A percentile compares a stretch with the other conserved stretches of the same genome.
Evolutionary conservation across 1,139 yeast genomes (phyloP).

Genomic region (Meyerozyma athensensis): DNA sequence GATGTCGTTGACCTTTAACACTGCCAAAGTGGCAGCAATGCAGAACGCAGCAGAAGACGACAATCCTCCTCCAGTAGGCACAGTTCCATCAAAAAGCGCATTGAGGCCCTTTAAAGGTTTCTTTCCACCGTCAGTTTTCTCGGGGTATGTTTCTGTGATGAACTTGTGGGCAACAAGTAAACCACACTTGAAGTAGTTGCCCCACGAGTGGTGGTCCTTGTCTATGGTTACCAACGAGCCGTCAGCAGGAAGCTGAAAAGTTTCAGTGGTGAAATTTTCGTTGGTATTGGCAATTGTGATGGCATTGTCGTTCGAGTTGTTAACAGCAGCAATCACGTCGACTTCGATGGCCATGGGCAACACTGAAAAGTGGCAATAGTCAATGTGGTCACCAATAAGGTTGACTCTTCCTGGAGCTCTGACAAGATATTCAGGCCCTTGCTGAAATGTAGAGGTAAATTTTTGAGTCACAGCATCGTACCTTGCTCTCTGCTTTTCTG

Average conservation of each 20-base stretch:
- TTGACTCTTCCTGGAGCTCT: slow-evolving; percentile 76
- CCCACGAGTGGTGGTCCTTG: slow-evolving; percentile 51
- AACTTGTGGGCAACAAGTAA: slow-evolving; percentile 55
- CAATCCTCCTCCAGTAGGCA: slow-evolving; percentile 72
- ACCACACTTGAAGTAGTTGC: slow-evolving; percentile 66
- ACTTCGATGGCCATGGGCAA: slow-evolving; percentile 74
- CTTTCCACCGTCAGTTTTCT: slow-evolving; percentile 12
- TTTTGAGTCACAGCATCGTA: slow-evolving; percentile 18
- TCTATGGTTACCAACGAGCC: slow-evolving; percentile 45
- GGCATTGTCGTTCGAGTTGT: slow-evolving; percentile 20
- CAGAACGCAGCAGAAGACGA: slow-evolving; percentile 73
- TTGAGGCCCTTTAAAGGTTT: slow-evolving; percentile 43
- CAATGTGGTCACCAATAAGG: slow-evolving; percentile 72
- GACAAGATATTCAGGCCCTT: slow-evolving; percentile 40
- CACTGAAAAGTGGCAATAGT: slow-evolving; percentile 63
- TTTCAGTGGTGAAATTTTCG: slow-evolving; percentile 19
- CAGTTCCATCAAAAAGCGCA: slow-evolving; percentile 57
- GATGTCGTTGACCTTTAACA: slow-evolving; percentile 51
- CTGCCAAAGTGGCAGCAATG: slow-evolving; percentile 59
- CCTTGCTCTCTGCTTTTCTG: slow-evolving; percentile 21
- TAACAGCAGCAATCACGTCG: slow-evolving; percentile 58
- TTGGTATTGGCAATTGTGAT: slow-evolving; percentile 44
- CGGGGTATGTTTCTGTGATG: slow-evolving; percentile 32
- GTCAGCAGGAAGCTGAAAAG: slow-evolving; percentile 38
- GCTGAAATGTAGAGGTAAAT: slow-evolving; percentile 20